Base-by-base conservation (phyloP, 176 grass and related monocot species). In the Urochloa ruziziensis region DNA sequence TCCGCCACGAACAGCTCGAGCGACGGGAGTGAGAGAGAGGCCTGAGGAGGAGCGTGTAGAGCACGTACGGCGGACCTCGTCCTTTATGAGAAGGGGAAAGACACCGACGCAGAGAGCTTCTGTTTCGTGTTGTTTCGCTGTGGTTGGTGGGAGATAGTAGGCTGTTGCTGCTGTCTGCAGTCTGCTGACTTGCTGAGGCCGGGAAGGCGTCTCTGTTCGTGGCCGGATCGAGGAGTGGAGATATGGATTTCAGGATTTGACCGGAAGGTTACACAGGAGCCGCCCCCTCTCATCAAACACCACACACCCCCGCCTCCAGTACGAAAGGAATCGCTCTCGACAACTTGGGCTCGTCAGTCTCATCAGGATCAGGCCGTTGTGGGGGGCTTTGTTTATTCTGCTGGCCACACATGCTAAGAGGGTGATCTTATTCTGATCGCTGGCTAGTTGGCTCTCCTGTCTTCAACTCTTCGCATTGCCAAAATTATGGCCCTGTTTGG, bases 131-230 rank as follows among this genome's bases (percentile, higher is more conserved):
- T 34, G 43, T 4, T 66, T 44, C 24, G 56, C 21, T n/a, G 25
- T 56, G 67, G 68, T 75, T 52, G 86, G 80, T 62, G 39, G 87
- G 81, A 36, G 23, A 13, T n/a, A 39, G 37, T 4, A 39, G 37
- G 37, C 37, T n/a, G n/a, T n/a, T n/a, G 39, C 39, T 40, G n/a
- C n/a, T n/a, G n/a, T n/a, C n/a, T n/a, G n/a, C n/a, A n/a, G n/a
- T 40, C 67, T 44, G 39, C 27, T 70, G 53, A 57, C n/a, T n/a
- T 58, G 48, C 56, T 17, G 63, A 80, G 82, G 52, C 77, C 82
- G 42, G 51, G 42, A 89, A 63, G 49, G 27, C 64, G 87, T 75
- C 82, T 35, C 5, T 19, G 10, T 89, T 60, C 87, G 34, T 74
- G 47, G 29, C 18, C 13, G 51, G 51, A 68, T 74, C 75, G 82